Evolutionary conservation across 345 rosid species (phyloP).

Genomic region (Brassica juncea): DNA sequence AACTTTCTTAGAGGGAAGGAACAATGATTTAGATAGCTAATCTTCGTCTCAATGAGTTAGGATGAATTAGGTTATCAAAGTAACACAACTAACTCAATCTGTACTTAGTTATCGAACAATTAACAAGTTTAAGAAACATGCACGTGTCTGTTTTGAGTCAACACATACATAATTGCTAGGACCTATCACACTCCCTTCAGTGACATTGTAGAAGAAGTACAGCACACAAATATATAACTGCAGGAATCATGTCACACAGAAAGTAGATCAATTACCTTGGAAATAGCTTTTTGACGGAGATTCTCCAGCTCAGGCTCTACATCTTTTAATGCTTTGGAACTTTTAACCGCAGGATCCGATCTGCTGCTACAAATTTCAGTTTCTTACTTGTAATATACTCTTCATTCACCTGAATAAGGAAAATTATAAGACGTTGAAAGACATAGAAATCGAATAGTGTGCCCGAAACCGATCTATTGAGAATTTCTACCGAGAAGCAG

Average conservation of each 20-base stretch:
- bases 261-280: slow-evolving; percentile 61
- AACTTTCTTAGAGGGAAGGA: slow-evolving; percentile 18
- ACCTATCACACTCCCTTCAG: slow-evolving; percentile 13
- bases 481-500: no score
- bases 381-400: slow-evolving; percentile 95
- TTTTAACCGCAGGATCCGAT: slow-evolving; percentile 65
- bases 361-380: slow-evolving; percentile 72
- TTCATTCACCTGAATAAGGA: slow-evolving; percentile 75
- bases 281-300: slow-evolving; percentile 91
- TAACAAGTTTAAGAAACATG: background rate
- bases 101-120: slow-evolving; percentile 2
- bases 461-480: no score
- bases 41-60: slow-evolving; percentile 8
- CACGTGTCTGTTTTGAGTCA: slow-evolving; percentile 4
- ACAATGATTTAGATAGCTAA: background rate
- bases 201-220: slow-evolving; percentile 6
- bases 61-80: background rate
- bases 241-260: slow-evolving; percentile 1
- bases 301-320: slow-evolving; percentile 98
- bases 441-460: no score
- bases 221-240: slow-evolving; percentile 2
- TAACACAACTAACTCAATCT: background rate
- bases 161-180: slow-evolving; percentile 1
- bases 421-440: background rate
- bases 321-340: slow-evolving; percentile 90